Conservation (phyloP, 768 basidiomycete genomes). For the Boletus eberwhitei region DNA sequence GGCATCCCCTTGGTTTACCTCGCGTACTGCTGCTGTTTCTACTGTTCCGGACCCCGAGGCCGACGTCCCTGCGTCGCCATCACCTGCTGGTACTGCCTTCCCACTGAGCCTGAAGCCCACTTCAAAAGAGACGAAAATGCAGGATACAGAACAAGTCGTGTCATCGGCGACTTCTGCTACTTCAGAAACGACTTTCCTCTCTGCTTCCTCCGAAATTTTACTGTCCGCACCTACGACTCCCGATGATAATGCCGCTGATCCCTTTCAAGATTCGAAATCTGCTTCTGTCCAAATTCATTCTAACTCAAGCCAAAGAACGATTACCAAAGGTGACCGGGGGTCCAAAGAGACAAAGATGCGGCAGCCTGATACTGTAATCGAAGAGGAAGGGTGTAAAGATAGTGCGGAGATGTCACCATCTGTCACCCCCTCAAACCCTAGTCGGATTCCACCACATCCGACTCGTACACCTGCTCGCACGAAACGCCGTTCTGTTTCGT, state of each 20-base stretch:
- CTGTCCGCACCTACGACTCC: constrained; percentile 58
- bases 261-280: constrained; percentile 34
- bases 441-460: constrained; percentile 54
- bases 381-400: constrained; percentile 41
- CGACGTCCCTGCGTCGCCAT: constrained; percentile 28
- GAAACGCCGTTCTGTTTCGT: constrained; percentile 93
- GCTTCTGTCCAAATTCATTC: constrained; percentile 40
- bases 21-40: constrained; percentile 15
- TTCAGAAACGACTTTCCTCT: constrained; percentile 47
- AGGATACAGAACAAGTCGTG: constrained; percentile 31
- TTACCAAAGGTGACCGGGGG: constrained; percentile 40
- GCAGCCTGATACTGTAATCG: constrained; percentile 49
- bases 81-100: constrained; percentile 31
- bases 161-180: constrained; percentile 46
- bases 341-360: constrained; percentile 33
- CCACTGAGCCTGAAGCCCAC: constrained; percentile 24
- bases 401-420: constrained; percentile 4
- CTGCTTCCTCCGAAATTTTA: constrained; percentile 48
- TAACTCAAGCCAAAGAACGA: constrained; percentile 57
- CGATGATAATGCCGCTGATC: constrained; percentile 44
- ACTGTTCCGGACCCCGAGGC: constrained; percentile 10
- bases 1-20: constrained; percentile 80
- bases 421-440: constrained; percentile 21
- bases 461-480: constrained; percentile 90
- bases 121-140: constrained; percentile 6